A percentile compares a stretch with the other conserved stretches of the same genome.
phyloP scores from a whole-genome alignment of 306 rosid genomes.

The Malus sieversii region DNA sequence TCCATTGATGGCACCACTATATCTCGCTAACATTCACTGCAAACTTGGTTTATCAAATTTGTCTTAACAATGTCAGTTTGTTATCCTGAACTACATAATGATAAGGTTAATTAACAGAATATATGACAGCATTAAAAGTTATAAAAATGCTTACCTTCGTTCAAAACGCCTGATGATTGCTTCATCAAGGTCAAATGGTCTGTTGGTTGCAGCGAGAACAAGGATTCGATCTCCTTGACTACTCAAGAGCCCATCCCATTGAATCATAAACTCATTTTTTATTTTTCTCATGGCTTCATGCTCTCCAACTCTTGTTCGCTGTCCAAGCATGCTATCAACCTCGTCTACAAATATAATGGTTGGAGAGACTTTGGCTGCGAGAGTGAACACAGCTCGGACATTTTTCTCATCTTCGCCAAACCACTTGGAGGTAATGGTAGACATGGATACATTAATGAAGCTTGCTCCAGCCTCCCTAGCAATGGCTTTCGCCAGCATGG shows the following conservation, averaged over 20 bases:
- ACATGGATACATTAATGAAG: slow-evolving; percentile 96
- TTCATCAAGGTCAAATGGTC: slow-evolving; percentile 96
- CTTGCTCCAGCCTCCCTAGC: slow-evolving; percentile 98
- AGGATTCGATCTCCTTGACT: slow-evolving; percentile 73
- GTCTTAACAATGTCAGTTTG: background rate
- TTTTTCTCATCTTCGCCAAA: slow-evolving; percentile 99
- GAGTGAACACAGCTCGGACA: slow-evolving; percentile 83
- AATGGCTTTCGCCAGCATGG: slow-evolving; percentile 97
- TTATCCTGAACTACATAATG: background rate
- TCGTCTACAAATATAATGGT: slow-evolving; percentile 95
- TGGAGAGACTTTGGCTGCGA: slow-evolving; percentile 91
- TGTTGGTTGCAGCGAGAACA: slow-evolving; percentile 96
- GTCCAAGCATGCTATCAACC: slow-evolving; percentile 99
- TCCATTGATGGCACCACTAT: background rate
- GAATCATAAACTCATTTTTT: slow-evolving; percentile 89
- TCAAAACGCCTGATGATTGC: slow-evolving; percentile 95
- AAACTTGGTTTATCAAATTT: background rate
- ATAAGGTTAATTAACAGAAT: background rate
- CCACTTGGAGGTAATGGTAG: slow-evolving; percentile 97
- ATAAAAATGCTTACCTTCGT: slow-evolving; percentile 48
- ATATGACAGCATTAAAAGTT: background rate
- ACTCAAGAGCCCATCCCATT: slow-evolving; percentile 91
- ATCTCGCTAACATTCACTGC: background rate
- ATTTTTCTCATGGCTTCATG: slow-evolving; percentile 99
- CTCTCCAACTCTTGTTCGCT: slow-evolving; percentile 86